Conservation (phyloP, 768 basidiomycete species). For the Lactifluus volemus region DNA sequence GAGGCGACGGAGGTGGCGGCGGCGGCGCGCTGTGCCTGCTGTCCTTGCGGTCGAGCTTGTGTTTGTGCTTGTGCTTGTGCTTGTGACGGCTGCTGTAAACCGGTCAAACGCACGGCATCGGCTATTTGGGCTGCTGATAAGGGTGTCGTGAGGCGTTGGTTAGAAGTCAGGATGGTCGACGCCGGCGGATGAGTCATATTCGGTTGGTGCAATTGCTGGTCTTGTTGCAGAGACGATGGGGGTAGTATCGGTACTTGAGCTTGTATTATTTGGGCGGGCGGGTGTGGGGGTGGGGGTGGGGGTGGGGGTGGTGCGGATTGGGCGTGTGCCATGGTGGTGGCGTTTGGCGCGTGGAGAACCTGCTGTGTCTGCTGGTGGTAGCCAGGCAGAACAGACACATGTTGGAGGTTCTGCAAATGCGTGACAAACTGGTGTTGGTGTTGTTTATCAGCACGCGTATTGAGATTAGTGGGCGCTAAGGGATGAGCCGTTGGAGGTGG, state of each 20-base stretch:
- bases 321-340: neutral
- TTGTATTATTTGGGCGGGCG: neutral
- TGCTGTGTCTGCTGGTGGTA: neutral
- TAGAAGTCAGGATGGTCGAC: neutral
- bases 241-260: neutral
- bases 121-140: neutral
- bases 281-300: neutral
- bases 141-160: neutral
- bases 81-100: neutral
- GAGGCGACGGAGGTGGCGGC: neutral
- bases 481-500: neutral
- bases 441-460: neutral
- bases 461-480: neutral
- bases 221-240: neutral
- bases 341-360: neutral
- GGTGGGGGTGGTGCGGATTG: neutral
- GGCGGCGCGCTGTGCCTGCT: neutral
- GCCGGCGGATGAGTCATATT: slow-evolving; percentile 5
- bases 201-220: neutral
- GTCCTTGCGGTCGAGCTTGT: neutral
- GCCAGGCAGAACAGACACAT: neutral
- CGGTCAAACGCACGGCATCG: neutral
- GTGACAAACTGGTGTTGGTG: neutral
- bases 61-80: neutral
- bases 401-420: neutral